Evolutionary conservation across 2,329 filamentous ascomycete species (phyloP).

Genomic region (Aureobasidium sp.): DNA sequence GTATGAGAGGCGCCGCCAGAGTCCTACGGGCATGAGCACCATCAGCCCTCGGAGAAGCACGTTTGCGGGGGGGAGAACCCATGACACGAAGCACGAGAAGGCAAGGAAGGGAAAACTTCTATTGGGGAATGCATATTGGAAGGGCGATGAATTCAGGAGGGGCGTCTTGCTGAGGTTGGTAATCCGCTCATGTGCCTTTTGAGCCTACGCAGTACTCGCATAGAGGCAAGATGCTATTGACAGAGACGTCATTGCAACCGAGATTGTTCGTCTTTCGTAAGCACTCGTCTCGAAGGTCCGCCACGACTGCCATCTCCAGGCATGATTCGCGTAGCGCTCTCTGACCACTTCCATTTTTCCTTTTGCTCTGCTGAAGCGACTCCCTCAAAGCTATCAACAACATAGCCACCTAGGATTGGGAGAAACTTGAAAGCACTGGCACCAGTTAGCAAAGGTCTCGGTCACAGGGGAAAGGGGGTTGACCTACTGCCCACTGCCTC

Average conservation of each 20-base stretch:
- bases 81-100: neutral
- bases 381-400: neutral
- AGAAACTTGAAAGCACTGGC: slow-evolving; percentile 22
- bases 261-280: neutral
- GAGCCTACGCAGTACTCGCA: too few relatives aligned
- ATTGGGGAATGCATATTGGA: too few relatives aligned
- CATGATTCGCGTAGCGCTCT: neutral
- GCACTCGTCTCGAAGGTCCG: neutral
- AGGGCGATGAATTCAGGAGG: too few relatives aligned
- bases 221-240: too few relatives aligned
- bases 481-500: slow-evolving; percentile 45
- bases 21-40: too few relatives aligned
- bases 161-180: too few relatives aligned
- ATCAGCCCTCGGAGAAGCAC: too few relatives aligned
- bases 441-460: neutral
- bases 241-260: neutral
- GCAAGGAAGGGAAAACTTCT: neutral
- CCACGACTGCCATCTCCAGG: neutral
- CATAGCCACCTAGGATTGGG: slow-evolving; percentile 22
- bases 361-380: neutral
- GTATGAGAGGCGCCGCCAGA: neutral
- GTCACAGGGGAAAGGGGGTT: too few relatives aligned
- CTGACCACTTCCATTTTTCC: neutral
- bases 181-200: too few relatives aligned
- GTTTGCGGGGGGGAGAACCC: too few relatives aligned